Evolutionary conservation across 2,329 filamentous ascomycete species (phyloP).

Genomic region (Stenocarpella maydis): DNA sequence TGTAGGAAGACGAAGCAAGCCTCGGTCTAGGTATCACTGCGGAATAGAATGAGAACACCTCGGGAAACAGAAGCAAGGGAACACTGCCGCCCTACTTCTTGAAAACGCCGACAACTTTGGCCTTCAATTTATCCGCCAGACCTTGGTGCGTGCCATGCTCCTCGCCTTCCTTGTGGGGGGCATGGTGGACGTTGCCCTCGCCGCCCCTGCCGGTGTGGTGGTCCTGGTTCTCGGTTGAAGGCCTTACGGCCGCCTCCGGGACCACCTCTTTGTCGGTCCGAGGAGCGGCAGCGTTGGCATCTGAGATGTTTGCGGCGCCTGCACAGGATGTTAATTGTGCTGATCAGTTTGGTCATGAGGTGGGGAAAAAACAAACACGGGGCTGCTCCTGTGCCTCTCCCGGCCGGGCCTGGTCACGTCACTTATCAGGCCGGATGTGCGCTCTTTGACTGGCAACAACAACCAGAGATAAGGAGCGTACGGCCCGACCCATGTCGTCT

Average conservation of each 20-base stretch:
- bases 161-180: conserved; percentile 40
- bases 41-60: neutral
- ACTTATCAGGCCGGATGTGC: conserved; percentile 6
- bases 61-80: neutral
- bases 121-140: conserved; percentile 66
- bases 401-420: conserved; percentile 9
- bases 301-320: conserved; percentile 68
- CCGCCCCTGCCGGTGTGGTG: conserved; percentile 69
- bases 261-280: conserved; percentile 62
- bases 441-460: neutral
- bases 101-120: conserved; percentile 59
- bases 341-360: neutral
- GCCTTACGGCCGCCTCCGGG: conserved; percentile 60
- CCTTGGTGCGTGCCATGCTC: conserved; percentile 47
- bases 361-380: neutral
- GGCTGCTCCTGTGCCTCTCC: neutral
- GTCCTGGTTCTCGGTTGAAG: conserved; percentile 56
- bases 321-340: neutral
- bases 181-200: conserved; percentile 62
- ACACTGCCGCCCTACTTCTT: conserved; percentile 50
- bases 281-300: conserved; percentile 49
- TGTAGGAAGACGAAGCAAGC: neutral
- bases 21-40: conserved; percentile 21
- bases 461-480: neutral
- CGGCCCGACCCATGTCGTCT: neutral